phyloP scores from a whole-genome alignment of 345 rosid species.

The Eucalyptus dawsonii region DNA sequence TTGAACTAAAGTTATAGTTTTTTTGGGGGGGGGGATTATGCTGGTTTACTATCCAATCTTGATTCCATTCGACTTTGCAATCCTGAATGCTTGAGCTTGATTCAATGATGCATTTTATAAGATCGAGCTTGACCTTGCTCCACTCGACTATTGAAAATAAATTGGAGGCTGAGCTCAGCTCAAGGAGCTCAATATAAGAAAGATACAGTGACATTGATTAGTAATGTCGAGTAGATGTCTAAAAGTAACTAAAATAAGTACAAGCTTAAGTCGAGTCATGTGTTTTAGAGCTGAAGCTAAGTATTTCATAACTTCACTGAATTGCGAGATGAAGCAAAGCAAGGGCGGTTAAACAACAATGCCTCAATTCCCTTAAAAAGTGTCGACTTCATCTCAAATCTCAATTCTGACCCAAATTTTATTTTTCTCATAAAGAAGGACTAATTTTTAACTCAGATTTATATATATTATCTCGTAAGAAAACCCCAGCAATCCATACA shows the following conservation, averaged over 20 bases:
- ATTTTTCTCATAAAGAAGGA: not conserved
- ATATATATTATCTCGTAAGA: too few relatives aligned
- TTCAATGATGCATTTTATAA: not conserved
- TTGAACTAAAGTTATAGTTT: too few relatives aligned
- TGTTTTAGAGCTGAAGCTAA: not conserved
- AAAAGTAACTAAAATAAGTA: not conserved
- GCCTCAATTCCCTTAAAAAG: not conserved
- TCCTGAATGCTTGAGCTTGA: not conserved
- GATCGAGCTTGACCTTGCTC: not conserved
- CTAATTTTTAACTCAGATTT: not conserved
- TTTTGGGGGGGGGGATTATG: too few relatives aligned
- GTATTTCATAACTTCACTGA: not conserved
- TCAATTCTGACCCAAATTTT: not conserved
- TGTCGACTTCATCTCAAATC: not conserved
- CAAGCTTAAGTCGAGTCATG: not conserved
- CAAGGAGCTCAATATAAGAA: not conserved
- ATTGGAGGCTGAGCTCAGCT: not conserved
- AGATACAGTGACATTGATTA: not conserved
- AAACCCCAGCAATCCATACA: not conserved
- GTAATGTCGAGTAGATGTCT: not conserved
- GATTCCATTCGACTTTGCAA: not conserved
- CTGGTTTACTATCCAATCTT: too few relatives aligned
- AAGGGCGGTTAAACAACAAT: not conserved
- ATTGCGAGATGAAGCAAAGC: not conserved
- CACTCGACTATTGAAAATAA: not conserved